Percentiles rank a stretch among this genome's conserved stretches.
Conservation (phyloP, 2,329 filamentous ascomycete species). For the Alternaria infectoria region DNA sequence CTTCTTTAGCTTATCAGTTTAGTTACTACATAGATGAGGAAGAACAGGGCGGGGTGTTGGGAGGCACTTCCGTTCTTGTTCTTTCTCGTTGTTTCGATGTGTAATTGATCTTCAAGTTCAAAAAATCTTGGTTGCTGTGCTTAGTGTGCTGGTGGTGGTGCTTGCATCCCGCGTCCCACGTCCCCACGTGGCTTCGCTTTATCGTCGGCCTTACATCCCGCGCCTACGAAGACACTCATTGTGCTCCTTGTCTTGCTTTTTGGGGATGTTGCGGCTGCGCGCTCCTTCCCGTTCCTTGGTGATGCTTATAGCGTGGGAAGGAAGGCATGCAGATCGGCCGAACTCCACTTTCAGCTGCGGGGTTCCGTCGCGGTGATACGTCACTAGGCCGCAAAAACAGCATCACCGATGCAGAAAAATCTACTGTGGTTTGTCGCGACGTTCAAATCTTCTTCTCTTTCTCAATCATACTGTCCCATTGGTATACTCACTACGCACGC, state of each 20-base stretch:
- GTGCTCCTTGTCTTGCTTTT: not conserved
- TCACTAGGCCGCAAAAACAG: constrained; percentile 8
- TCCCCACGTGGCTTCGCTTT: not conserved
- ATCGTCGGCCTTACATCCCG: not conserved
- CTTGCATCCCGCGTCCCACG: not conserved
- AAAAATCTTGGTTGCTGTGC: not conserved
- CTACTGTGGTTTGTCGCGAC: too few species aligned
- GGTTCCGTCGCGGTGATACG: constrained; percentile 7
- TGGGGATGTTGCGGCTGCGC: not conserved
- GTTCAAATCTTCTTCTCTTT: too few species aligned
- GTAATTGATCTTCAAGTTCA: constrained; percentile 4
- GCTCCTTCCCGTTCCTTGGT: not conserved
- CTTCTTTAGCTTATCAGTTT: constrained; percentile 6
- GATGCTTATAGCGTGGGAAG: not conserved
- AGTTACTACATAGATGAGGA: not conserved
- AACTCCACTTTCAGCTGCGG: constrained; percentile 11
- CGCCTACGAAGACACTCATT: not conserved
- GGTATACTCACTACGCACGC: not conserved
- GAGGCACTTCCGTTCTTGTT: constrained; percentile 16
- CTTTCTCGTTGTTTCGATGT: not conserved
- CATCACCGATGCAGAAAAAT: not conserved
- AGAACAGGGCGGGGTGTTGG: constrained; percentile 16
- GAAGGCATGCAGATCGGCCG: not conserved
- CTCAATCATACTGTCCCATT: not conserved
- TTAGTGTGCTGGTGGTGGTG: not conserved